Conservation (phyloP, 2,329 filamentous ascomycete species). For the Alternaria sp. region DNA sequence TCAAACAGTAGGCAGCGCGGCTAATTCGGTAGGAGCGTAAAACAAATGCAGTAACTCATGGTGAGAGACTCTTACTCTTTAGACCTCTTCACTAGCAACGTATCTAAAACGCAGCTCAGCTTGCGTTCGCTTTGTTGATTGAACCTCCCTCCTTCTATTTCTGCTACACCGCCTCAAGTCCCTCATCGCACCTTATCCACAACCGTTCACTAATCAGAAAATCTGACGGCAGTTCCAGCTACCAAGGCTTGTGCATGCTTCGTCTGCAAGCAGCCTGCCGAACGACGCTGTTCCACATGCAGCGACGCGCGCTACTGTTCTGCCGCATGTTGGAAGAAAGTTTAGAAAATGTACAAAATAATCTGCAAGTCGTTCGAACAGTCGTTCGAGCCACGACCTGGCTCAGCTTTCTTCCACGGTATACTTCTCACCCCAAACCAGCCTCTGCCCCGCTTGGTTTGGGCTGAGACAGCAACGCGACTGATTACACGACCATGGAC, state of each 20-base stretch:
- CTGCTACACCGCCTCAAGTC: background rate
- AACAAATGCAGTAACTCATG: too few relatives aligned
- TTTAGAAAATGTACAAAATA: constrained; percentile 1
- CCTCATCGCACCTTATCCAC: background rate
- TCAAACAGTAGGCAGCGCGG: too few relatives aligned
- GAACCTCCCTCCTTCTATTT: background rate
- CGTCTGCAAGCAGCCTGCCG: constrained; percentile 1
- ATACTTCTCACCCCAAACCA: background rate
- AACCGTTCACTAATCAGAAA: background rate
- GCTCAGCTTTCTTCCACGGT: background rate
- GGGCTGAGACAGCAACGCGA: background rate
- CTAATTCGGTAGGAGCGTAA: too few relatives aligned
- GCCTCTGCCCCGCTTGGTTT: background rate
- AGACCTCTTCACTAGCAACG: too few relatives aligned
- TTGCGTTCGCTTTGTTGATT: background rate
- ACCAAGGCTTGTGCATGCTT: background rate
- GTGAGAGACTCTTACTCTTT: too few relatives aligned
- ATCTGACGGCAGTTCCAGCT: background rate
- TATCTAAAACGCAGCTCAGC: too few relatives aligned
- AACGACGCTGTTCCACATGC: background rate
- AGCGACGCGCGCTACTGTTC: constrained; percentile 2
- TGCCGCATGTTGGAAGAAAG: background rate
- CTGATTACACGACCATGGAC: background rate
- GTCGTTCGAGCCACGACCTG: background rate
- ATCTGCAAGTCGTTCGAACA: constrained; percentile 6